Base-by-base conservation (phyloP, 2,329 filamentous ascomycete species). In the Fusarium sp. region DNA sequence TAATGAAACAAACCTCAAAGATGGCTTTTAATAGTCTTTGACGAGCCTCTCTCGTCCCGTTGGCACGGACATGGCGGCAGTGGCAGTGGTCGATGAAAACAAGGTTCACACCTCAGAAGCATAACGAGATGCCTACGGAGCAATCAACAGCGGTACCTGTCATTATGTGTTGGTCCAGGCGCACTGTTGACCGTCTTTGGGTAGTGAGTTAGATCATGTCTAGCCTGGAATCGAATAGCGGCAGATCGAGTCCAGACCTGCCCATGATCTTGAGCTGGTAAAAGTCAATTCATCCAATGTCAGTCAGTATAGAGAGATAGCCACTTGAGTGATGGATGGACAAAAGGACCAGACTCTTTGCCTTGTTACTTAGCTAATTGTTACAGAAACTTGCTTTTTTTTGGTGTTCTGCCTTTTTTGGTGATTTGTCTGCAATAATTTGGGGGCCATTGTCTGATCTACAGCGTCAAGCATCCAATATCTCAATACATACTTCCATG, bases 51-150 rank as follows among this genome's bases (percentile, higher is more conserved):
- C 26, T 50, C 45, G 22, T 52, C 55, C 62, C 54, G 18, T 36
- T 50, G 17, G 56, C 44, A 51, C 61, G 13, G 28, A 41, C 20
- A 45, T 28, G 44, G 28, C 30, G 30, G 45, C 38, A 48, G 12
- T 45, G 38, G 7, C 36, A 24, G 30, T 24, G 39, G 59, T 39
- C 52, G 51, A 39, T 54, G 14, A 26, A 54, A 72, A 74, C 66
- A 74, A 71, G 50, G 70, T 74, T 73, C 70, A 68, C 62, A 73
- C 66, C 66, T 73, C 68, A 74, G 70, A 73, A 73, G 70, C 47
- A 47, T 73, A 73, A 39, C 18, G 44, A 47, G 18, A 20, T 22
- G 44, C 44, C 44, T 22, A 28, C 32, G 32, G 32, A 15, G 32
- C 34, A 18, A 30, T 48, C 36, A 18, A 57, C 26, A 42, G 44